These are phyloP conservation scores for Arachnomyces sp. DNA, from an alignment of 2,329 filamentous ascomycete genomes.

Conservation along the genomic window DNA sequence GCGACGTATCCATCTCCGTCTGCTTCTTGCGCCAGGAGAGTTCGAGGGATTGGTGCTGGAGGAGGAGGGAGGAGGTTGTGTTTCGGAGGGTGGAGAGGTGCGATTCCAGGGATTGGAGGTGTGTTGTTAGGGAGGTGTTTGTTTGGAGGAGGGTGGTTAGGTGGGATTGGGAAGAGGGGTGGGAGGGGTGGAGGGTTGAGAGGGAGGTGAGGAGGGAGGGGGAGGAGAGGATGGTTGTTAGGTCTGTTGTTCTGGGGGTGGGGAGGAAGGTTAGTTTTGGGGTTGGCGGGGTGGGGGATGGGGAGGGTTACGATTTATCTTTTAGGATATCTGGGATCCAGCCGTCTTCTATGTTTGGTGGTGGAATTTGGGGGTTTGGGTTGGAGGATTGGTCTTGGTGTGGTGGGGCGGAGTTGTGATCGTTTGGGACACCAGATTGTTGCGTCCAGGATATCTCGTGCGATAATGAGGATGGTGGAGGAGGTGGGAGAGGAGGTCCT, in stretches of 20 bases:
- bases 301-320: conserved; percentile 64
- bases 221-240: conserved; percentile 69
- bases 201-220: conserved; percentile 65
- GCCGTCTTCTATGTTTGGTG: conserved; percentile 44
- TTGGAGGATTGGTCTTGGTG: conserved; percentile 9
- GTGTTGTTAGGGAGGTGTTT: conserved; percentile 60
- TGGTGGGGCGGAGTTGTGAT: conserved; percentile 9
- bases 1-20: conserved; percentile 73
- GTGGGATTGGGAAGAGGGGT: conserved; percentile 55
- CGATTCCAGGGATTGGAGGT: conserved; percentile 33
- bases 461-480: conserved; percentile 28
- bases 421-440: conserved; percentile 6
- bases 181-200: conserved; percentile 65
- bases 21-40: conserved; percentile 89
- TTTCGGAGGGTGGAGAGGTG: conserved; percentile 50
- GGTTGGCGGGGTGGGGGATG: conserved; percentile 7
- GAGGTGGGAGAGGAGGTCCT: conserved; percentile 37
- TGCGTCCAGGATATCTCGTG: conserved; percentile 19
- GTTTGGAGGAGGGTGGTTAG: conserved; percentile 58
- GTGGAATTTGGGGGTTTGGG: conserved; percentile 17
- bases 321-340: conserved; percentile 72
- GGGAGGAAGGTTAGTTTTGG: conserved; percentile 12
- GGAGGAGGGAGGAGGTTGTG: conserved; percentile 67
- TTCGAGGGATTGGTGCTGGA: conserved; percentile 77
- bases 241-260: conserved; percentile 35